Evolutionary conservation across 2,329 filamentous ascomycete species (phyloP).

Genomic region (Thermoascus crustaceus): DNA sequence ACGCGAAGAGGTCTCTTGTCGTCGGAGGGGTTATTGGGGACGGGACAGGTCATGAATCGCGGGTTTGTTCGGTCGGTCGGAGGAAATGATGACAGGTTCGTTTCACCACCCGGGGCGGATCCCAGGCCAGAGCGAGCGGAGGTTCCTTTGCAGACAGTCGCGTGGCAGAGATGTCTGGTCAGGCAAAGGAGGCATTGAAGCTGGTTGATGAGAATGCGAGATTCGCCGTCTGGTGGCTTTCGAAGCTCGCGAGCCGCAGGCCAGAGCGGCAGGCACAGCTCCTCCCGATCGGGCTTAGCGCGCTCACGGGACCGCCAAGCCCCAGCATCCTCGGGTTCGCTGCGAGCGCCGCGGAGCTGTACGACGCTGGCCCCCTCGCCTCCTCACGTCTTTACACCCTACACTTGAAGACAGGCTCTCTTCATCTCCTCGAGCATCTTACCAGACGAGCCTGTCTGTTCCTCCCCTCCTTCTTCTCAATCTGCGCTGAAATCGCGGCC

Average conservation of each 20-base stretch:
- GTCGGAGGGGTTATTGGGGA: slow-evolving; percentile 9
- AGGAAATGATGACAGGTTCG: slow-evolving; percentile 3
- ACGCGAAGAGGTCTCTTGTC: slow-evolving; percentile 10
- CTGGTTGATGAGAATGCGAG: too few species aligned
- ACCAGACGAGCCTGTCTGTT: neutral
- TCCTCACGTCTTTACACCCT: too few species aligned
- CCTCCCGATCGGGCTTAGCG: slow-evolving; percentile 24
- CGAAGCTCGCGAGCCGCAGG: slow-evolving; percentile 9
- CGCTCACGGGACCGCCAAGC: slow-evolving; percentile 18
- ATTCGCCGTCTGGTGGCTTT: too few species aligned
- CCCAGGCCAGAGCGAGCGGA: neutral
- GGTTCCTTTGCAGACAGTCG: neutral
- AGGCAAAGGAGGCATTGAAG: neutral
- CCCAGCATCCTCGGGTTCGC: slow-evolving; percentile 14
- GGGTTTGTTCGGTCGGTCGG: slow-evolving; percentile 5
- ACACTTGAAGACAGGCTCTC: neutral
- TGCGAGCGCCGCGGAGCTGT: too few species aligned
- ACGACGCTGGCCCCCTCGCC: too few species aligned
- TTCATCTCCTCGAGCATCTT: neutral
- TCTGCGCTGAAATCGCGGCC: slow-evolving; percentile 3
- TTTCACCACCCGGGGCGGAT: slow-evolving; percentile 1
- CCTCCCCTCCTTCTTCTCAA: slow-evolving; percentile 5
- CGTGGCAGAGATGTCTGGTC: neutral
- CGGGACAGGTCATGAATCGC: slow-evolving; percentile 14
- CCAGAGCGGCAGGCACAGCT: slow-evolving; percentile 7